These are phyloP conservation scores for Physocladia obscura DNA, from an alignment of 192 early-diverging fungal genomes.

Conservation along the genomic window DNA sequence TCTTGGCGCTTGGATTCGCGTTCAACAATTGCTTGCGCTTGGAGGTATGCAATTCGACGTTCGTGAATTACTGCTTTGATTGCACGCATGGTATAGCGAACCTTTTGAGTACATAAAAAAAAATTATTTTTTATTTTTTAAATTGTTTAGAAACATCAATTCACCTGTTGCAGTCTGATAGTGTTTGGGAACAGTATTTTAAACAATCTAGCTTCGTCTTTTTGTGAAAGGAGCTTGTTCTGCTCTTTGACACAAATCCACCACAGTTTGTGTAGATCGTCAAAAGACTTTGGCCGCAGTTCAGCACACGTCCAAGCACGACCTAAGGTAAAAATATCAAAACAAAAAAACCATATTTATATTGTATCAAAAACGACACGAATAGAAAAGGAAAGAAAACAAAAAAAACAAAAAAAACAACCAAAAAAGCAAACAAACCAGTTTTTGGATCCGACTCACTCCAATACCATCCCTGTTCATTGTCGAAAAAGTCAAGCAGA, in stretches of 20 bases:
- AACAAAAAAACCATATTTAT: not conserved
- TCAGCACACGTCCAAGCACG: constrained; percentile 87
- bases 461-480: constrained; percentile 51
- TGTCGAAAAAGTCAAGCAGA: constrained; percentile 53
- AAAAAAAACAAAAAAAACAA: not conserved
- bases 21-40: constrained; percentile 42
- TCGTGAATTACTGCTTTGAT: constrained; percentile 56
- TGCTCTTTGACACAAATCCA: constrained; percentile 63
- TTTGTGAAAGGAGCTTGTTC: constrained; percentile 49
- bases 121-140: not conserved
- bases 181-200: constrained; percentile 44
- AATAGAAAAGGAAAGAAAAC: not conserved
- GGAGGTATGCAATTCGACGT: constrained; percentile 43
- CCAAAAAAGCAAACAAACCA: constrained; percentile 18
- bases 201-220: constrained; percentile 52
- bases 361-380: not conserved
- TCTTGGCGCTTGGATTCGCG: constrained; percentile 22
- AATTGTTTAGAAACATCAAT: not conserved
- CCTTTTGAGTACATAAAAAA: constrained; percentile 25
- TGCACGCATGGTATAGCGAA: constrained; percentile 50
- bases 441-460: constrained; percentile 36
- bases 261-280: constrained; percentile 97
- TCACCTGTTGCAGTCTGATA: constrained; percentile 40
- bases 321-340: constrained; percentile 54
- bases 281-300: constrained; percentile 89